These are phyloP conservation scores for Metroxylon sagu DNA, from an alignment of 176 grass and related monocot species.

Conservation along the genomic window DNA sequence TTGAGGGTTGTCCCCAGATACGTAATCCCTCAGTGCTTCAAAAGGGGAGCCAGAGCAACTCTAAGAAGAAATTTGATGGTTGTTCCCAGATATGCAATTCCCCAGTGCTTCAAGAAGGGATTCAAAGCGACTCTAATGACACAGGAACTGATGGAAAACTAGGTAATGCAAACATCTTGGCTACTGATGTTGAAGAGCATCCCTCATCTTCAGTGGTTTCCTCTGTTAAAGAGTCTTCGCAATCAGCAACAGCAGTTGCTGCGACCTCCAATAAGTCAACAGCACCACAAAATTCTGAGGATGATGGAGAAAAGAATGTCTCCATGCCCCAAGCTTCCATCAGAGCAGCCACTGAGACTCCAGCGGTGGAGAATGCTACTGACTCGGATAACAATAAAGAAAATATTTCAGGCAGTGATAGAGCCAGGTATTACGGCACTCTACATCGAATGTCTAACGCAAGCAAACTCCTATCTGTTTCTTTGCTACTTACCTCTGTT, in stretches of 20 bases:
- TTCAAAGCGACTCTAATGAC: neutral
- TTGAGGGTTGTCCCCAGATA: constrained; percentile 26
- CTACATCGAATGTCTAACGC: too few relatives aligned
- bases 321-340: neutral
- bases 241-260: neutral
- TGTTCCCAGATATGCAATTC: constrained; percentile 18
- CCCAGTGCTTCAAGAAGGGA: neutral
- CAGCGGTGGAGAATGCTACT: neutral
- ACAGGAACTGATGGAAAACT: neutral
- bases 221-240: neutral
- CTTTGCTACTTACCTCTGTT: constrained; percentile 3
- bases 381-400: constrained; percentile 54
- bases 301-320: constrained; percentile 4
- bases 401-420: constrained; percentile 28
- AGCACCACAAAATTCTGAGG: constrained; percentile 1
- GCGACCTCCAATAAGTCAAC: neutral
- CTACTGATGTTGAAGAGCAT: constrained; percentile 5
- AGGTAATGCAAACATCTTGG: neutral
- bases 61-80: constrained; percentile 21
- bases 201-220: neutral
- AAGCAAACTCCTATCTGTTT: neutral
- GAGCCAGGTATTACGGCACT: constrained; percentile 14
- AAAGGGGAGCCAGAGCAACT: neutral
- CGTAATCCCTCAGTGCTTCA: neutral
- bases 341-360: constrained; percentile 1